Evolutionary conservation across 2,329 filamentous ascomycete species (phyloP).

Genomic region (Corinectria fuckeliana): DNA sequence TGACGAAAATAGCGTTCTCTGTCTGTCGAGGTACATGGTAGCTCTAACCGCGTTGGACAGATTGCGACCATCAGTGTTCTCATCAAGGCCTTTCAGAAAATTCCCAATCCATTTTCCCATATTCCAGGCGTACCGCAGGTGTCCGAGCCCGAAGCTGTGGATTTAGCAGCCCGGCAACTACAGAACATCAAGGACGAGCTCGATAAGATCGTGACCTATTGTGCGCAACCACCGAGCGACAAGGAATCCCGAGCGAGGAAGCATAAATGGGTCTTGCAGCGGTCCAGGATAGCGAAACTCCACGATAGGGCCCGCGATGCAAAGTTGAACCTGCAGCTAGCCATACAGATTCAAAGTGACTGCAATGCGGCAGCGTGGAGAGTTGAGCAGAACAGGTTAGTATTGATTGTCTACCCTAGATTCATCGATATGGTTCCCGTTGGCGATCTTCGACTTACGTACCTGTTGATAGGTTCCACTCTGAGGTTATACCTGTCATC

Average conservation of each 20-base stretch:
- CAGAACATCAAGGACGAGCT: background rate
- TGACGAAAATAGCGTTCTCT: too few species aligned
- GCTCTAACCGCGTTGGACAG: background rate
- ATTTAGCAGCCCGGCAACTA: background rate
- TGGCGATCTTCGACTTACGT: background rate
- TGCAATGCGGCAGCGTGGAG: background rate
- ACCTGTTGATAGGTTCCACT: background rate
- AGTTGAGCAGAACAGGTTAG: background rate
- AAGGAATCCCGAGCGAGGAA: background rate
- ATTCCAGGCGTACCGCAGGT: background rate
- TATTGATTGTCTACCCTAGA: background rate
- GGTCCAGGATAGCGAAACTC: background rate
- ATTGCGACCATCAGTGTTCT: background rate
- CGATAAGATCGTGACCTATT: background rate
- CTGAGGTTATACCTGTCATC: background rate
- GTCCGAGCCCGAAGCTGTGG: background rate
- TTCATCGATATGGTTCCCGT: background rate
- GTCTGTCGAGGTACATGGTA: too few species aligned
- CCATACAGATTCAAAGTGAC: background rate
- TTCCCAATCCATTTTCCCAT: background rate
- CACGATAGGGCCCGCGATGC: background rate
- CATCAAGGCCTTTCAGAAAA: background rate
- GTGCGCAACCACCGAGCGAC: background rate
- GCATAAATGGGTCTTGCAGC: slow-evolving; percentile 8
- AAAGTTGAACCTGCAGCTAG: background rate